Evolutionary conservation across 495 filamentous ascomycete species (phyloP).

Genomic region (Cercophora sp.): DNA sequence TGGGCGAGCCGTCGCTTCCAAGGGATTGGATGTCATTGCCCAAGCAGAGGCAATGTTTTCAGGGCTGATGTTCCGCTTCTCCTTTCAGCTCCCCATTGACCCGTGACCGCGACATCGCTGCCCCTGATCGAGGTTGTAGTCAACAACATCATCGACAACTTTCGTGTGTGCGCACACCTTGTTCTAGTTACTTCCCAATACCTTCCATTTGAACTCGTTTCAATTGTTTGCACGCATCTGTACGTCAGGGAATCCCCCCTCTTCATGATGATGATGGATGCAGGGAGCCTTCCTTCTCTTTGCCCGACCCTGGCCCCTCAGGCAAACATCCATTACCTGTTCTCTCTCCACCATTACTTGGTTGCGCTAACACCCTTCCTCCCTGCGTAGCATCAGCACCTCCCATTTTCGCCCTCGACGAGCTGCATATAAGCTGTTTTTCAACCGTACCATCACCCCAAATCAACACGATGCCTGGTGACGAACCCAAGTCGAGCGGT

Average conservation of each 20-base stretch:
- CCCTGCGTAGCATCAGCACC: not conserved
- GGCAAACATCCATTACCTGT: not conserved
- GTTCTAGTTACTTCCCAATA: too few species aligned
- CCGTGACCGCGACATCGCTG: conserved; percentile 8
- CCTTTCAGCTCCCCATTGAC: not conserved
- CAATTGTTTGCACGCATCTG: too few species aligned
- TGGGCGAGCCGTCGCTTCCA: not conserved
- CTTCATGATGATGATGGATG: too few species aligned
- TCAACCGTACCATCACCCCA: conserved; percentile 3
- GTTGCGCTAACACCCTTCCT: not conserved
- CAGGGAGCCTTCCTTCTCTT: not conserved
- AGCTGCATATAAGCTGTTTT: not conserved
- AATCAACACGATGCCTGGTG: conserved; percentile 23
- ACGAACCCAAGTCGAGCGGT: conserved; percentile 24
- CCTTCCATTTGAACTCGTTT: too few species aligned
- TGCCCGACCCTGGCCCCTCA: not conserved
- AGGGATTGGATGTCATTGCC: not conserved
- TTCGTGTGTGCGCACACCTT: too few species aligned
- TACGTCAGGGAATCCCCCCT: too few species aligned
- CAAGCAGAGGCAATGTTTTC: conserved; percentile 6
- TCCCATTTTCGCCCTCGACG: not conserved
- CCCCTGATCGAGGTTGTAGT: too few species aligned
- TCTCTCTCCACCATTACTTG: not conserved
- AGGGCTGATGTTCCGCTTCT: not conserved
- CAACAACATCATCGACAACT: too few species aligned